These are phyloP conservation scores for Phytophthora sojae DNA, from an alignment of 352 stramenopile species.

Conservation along the genomic window DNA sequence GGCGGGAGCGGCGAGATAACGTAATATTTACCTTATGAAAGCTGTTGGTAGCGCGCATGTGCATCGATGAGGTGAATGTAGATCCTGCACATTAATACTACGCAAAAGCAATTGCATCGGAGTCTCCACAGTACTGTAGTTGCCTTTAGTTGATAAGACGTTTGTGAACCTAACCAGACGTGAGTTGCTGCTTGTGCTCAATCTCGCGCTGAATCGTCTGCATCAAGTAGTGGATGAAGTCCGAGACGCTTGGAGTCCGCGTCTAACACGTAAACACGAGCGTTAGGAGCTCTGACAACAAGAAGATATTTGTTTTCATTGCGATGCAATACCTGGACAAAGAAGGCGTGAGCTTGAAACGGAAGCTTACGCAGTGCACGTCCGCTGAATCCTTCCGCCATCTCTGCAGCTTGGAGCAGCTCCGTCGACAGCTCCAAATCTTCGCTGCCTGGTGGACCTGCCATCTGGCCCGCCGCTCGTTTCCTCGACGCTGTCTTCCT, in stretches of 20 bases:
- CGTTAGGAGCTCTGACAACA: conserved; percentile 10
- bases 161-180: conserved; percentile 10
- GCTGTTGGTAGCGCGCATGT: background rate
- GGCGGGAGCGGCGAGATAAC: background rate
- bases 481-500: conserved; percentile 43
- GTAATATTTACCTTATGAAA: conserved; percentile 28
- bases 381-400: conserved; percentile 74
- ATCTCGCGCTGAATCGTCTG: conserved; percentile 38
- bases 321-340: conserved; percentile 52
- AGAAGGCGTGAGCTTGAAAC: conserved; percentile 84
- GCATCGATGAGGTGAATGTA: background rate
- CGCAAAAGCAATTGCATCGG: background rate
- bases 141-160: background rate
- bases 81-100: background rate
- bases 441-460: conserved; percentile 8
- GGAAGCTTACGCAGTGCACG: conserved; percentile 85
- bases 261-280: conserved; percentile 19
- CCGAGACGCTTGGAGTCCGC: conserved; percentile 16
- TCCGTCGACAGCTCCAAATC: conserved; percentile 39
- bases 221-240: conserved; percentile 41
- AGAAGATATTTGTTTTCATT: background rate
- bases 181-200: conserved; percentile 40
- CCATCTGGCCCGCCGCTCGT: conserved; percentile 53
- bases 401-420: conserved; percentile 54
- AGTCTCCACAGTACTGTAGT: background rate